Conservation (phyloP, 2,329 filamentous ascomycete genomes). For the Botrytis porri region DNA sequence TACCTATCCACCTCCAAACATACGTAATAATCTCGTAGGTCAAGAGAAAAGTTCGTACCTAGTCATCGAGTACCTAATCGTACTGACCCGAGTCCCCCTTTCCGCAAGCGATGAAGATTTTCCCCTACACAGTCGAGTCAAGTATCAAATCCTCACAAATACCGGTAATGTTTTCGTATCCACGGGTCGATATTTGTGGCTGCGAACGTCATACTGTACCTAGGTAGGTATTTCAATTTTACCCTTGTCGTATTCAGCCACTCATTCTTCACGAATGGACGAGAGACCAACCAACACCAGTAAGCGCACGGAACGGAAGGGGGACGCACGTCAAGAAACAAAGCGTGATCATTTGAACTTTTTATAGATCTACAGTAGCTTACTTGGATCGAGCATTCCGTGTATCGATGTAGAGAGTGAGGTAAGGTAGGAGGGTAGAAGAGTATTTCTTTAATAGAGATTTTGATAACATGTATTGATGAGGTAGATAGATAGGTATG, state of each 20-base stretch:
- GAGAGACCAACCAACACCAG: neutral
- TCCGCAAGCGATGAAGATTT: conserved; percentile 9
- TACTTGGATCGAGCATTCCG: neutral
- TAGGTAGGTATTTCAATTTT: too few species aligned
- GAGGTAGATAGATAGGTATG: too few species aligned
- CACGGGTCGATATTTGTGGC: neutral
- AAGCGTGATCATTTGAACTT: neutral
- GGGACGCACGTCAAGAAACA: neutral
- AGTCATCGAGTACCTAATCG: neutral
- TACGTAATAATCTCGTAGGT: neutral
- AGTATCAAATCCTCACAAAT: neutral
- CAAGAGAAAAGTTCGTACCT: neutral
- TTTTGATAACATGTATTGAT: neutral
- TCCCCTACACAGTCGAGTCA: neutral
- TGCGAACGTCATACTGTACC: conserved; percentile 11
- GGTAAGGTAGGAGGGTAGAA: neutral
- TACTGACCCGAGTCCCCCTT: neutral
- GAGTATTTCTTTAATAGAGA: neutral
- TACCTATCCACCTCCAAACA: neutral
- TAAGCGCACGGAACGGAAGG: neutral
- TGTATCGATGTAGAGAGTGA: neutral
- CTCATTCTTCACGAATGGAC: neutral
- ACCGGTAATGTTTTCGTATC: neutral
- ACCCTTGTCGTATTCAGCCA: neutral
- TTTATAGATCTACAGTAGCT: conserved; percentile 1